Evolutionary conservation across 805 yeast species (phyloP).

Genomic region (Saturnispora sekii): DNA sequence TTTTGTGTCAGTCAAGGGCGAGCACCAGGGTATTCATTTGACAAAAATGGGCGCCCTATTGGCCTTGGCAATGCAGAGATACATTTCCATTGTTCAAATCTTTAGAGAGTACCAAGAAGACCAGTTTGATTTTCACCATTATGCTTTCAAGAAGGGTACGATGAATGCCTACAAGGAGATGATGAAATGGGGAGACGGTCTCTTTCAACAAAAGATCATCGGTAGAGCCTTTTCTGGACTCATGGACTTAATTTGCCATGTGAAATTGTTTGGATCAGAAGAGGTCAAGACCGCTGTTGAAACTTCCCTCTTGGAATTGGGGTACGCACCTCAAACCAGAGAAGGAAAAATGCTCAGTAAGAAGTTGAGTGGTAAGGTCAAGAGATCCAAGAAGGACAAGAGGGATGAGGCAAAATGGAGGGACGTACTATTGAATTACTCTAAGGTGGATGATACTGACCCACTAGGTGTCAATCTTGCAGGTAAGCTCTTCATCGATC

Average conservation of each 20-base stretch:
- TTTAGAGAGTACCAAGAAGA: constrained; percentile 69
- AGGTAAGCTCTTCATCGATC: constrained; percentile 21
- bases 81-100: constrained; percentile 51
- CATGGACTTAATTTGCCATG: constrained; percentile 42
- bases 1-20: constrained; percentile 19
- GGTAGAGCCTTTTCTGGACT: constrained; percentile 64
- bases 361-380: constrained; percentile 9
- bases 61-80: constrained; percentile 79
- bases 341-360: constrained; percentile 3
- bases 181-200: constrained; percentile 71
- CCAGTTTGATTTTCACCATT: constrained; percentile 91
- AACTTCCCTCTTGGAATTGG: constrained; percentile 8
- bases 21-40: constrained; percentile 25
- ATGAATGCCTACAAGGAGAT: constrained; percentile 72
- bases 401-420: constrained; percentile 47
- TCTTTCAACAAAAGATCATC: constrained; percentile 63
- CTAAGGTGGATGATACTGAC: constrained; percentile 43
- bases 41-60: constrained; percentile 29
- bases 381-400: constrained; percentile 42
- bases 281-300: constrained; percentile 8
- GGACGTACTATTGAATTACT: constrained; percentile 40
- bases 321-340: constrained; percentile 1
- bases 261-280: constrained; percentile 19
- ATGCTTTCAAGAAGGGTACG: constrained; percentile 85
- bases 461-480: constrained; percentile 42